These are phyloP conservation scores for Hypoxylon trugodes DNA, from an alignment of 495 filamentous ascomycete species.

Conservation along the genomic window DNA sequence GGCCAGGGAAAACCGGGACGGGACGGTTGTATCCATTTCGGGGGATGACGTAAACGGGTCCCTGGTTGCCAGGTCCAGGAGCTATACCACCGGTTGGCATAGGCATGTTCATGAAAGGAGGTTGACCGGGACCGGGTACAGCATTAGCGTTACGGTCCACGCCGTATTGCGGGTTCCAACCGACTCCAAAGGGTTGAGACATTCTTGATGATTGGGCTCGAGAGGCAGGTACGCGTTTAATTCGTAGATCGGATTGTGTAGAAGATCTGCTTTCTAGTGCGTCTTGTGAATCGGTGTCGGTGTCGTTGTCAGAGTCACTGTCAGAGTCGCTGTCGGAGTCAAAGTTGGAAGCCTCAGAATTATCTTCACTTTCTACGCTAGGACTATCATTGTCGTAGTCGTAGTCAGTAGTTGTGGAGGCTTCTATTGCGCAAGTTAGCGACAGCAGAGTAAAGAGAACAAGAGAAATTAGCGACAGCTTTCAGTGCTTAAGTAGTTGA, in stretches of 20 bases:
- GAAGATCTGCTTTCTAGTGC: not conserved
- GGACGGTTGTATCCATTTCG: constrained; percentile 31
- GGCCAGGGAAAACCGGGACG: constrained; percentile 31
- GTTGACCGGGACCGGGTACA: not conserved
- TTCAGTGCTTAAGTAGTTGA: not conserved
- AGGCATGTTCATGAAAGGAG: not conserved
- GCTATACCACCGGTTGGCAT: not conserved
- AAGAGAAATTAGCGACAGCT: not conserved
- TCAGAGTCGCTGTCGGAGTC: not conserved
- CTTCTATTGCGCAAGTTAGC: constrained; percentile 8
- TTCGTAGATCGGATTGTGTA: not conserved
- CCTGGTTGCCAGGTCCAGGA: constrained; percentile 22
- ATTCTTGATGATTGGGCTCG: constrained; percentile 1
- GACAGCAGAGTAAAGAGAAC: not conserved
- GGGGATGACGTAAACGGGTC: constrained; percentile 22
- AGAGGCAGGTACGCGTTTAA: not conserved
- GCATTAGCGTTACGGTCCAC: constrained; percentile 8
- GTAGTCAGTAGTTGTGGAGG: not conserved
- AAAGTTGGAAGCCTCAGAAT: not conserved
- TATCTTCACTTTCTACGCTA: not conserved
- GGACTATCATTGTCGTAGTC: not conserved
- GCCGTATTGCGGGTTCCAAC: constrained; percentile 34
- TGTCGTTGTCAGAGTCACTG: not conserved
- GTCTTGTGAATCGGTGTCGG: not conserved
- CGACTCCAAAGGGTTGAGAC: constrained; percentile 22